Conservation (phyloP, 2,329 filamentous ascomycete genomes). For the Phyllosticta ampelicida region DNA sequence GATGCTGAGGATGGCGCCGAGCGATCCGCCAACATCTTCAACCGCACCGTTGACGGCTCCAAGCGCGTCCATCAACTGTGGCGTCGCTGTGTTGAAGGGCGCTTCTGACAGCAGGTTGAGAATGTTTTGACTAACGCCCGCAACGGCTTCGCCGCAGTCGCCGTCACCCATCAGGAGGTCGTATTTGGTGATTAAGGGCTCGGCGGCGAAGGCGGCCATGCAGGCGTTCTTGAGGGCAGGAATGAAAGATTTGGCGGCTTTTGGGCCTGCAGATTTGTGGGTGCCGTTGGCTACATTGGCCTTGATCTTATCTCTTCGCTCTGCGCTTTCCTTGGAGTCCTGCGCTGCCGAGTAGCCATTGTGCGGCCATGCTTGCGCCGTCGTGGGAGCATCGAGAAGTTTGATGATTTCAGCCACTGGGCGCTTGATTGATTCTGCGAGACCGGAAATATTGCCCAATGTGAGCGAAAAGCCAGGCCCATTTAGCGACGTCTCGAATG, state of each 20-base stretch:
- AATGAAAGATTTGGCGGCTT: slow-evolving; percentile 19
- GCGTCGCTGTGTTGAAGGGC: slow-evolving; percentile 39
- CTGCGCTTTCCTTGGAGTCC: slow-evolving; percentile 19
- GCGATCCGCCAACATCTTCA: slow-evolving; percentile 63
- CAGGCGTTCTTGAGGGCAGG: slow-evolving; percentile 32
- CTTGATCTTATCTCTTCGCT: slow-evolving; percentile 21
- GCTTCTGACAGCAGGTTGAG: slow-evolving; percentile 39
- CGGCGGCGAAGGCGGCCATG: slow-evolving; percentile 43
- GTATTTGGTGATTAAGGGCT: slow-evolving; percentile 54
- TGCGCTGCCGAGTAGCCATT: slow-evolving; percentile 31
- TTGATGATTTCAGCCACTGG: slow-evolving; percentile 32
- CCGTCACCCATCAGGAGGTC: slow-evolving; percentile 82
- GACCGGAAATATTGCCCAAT: slow-evolving; percentile 40
- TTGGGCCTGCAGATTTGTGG: slow-evolving; percentile 15
- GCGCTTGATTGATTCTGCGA: slow-evolving; percentile 32
- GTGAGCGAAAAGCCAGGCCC: slow-evolving; percentile 56
- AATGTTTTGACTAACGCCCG: slow-evolving; percentile 56
- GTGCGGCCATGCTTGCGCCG: slow-evolving; percentile 42
- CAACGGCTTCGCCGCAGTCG: slow-evolving; percentile 62
- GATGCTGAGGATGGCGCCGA: slow-evolving; percentile 68
- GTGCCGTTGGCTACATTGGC: slow-evolving; percentile 14
- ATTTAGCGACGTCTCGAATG: slow-evolving; percentile 63
- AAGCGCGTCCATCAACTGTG: slow-evolving; percentile 44
- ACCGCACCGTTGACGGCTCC: slow-evolving; percentile 43
- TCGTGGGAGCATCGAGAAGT: slow-evolving; percentile 41